These are phyloP conservation scores for Sclerospora graminicola DNA, from an alignment of 352 stramenopile species.

Conservation along the genomic window DNA sequence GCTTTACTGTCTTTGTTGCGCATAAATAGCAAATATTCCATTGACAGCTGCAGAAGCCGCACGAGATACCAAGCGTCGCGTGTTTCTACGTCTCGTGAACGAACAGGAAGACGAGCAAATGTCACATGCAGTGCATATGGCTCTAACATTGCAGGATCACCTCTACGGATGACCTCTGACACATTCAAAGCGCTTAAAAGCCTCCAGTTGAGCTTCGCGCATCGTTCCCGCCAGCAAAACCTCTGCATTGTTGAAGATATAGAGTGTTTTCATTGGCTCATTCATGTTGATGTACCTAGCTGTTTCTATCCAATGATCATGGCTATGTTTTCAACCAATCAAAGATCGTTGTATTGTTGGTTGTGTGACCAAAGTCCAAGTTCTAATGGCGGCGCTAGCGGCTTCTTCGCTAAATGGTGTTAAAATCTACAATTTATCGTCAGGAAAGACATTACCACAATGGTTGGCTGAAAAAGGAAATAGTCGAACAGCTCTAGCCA, in stretches of 20 bases:
- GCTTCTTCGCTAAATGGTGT: constrained; percentile 86
- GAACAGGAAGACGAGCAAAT: too few species aligned
- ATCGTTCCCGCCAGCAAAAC: too few species aligned
- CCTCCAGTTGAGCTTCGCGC: too few species aligned
- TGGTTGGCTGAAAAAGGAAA: constrained; percentile 87
- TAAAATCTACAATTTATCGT: constrained; percentile 95
- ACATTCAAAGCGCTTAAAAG: too few species aligned
- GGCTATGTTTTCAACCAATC: constrained; percentile 5
- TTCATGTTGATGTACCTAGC: not conserved
- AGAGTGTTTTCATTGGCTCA: not conserved
- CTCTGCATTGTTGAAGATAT: too few species aligned
- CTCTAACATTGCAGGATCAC: too few species aligned
- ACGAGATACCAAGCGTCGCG: too few species aligned
- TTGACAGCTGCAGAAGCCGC: constrained; percentile 58
- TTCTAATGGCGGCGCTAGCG: constrained; percentile 57
- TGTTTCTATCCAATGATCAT: constrained; percentile 7
- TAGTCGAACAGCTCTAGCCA: constrained; percentile 24
- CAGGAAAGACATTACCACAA: constrained; percentile 90
- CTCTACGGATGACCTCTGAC: too few species aligned
- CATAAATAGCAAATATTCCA: constrained; percentile 73
- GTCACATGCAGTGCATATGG: too few species aligned
- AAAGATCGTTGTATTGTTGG: constrained; percentile 3
- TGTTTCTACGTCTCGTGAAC: too few species aligned
- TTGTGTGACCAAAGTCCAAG: too few species aligned
- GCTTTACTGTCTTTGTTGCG: constrained; percentile 36